Percentiles rank a stretch among this genome's conserved stretches.
Conservation (phyloP, 768 basidiomycete genomes). For the Chlorophyllum brunneum region DNA sequence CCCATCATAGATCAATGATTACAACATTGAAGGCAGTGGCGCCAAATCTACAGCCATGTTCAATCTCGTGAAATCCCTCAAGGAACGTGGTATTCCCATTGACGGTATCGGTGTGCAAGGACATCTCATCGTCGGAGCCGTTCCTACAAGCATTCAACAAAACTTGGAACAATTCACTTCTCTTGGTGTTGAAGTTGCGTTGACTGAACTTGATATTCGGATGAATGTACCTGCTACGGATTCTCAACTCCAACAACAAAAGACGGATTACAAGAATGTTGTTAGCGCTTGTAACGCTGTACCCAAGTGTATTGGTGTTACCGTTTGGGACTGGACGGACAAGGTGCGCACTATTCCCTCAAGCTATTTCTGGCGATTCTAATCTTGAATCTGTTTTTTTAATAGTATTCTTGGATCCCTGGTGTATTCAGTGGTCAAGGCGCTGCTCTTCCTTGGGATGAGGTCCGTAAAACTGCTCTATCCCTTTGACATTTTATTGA, state of each 20-base stretch:
- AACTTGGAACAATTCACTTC: slow-evolving; percentile 49
- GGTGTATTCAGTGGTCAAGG: slow-evolving; percentile 33
- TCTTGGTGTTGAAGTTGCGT: slow-evolving; percentile 59
- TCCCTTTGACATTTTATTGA: neutral
- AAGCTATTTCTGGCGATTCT: too few species aligned
- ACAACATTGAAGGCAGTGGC: slow-evolving; percentile 39
- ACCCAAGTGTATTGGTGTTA: slow-evolving; percentile 36
- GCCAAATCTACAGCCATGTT: slow-evolving; percentile 54
- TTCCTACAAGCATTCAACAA: slow-evolving; percentile 42
- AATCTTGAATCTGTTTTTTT: neutral
- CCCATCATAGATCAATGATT: slow-evolving; percentile 37
- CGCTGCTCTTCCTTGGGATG: slow-evolving; percentile 36
- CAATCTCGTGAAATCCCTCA: slow-evolving; percentile 43
- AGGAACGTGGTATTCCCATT: slow-evolving; percentile 42
- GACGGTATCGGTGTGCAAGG: slow-evolving; percentile 56
- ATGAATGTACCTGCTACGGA: slow-evolving; percentile 49
- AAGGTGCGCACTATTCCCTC: slow-evolving; percentile 22
- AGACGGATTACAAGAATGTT: slow-evolving; percentile 51
- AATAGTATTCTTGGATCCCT: slow-evolving; percentile 40
- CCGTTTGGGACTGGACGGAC: slow-evolving; percentile 41
- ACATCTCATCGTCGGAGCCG: slow-evolving; percentile 53
- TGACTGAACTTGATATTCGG: slow-evolving; percentile 62
- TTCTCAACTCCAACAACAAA: slow-evolving; percentile 47
- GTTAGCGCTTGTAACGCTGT: slow-evolving; percentile 47
- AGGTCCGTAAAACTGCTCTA: slow-evolving; percentile 20